Base-by-base conservation (phyloP, 345 rosid genomes). In the Populus nigra region DNA sequence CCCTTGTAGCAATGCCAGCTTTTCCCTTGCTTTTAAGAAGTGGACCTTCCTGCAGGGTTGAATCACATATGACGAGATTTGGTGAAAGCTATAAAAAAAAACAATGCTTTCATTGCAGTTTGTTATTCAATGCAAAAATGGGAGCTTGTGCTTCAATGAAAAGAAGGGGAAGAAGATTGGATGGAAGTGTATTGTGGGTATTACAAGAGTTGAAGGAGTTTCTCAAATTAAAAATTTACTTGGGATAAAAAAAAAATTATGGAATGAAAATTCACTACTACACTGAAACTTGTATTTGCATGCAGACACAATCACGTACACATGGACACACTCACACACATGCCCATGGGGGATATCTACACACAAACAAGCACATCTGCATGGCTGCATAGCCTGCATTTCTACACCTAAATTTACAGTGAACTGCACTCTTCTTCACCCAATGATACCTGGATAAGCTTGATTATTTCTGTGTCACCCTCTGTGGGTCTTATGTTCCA, bases 21-120 rank as follows among this genome's bases (percentile, higher is more conserved):
- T 88, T 90, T 74, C 98, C 99, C 85, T 89, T 96, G 81, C 94
- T 92, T 87, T 92, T 96, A 61, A 96, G 95, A 83, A 82, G 82
- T 65, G 94, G 93, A n/a, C 99, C 97, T 83, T 91, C 98, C 99
- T 96, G 85, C 84, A 82, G 72, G 70, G 57, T 29, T 45, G 53
- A 53, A 53, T 23, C 80, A n/a, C 71, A 69, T 38, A 73, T 29
- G 69, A 71, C n/a, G 73, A 83, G 31, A 29, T 43, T 61, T 20
- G 68, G 71, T 22, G 35, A 75, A 69, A 47, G 49, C 53, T n/a
- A 50, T n/a, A 65, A 65, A 55, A 65, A 55, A 72, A 39, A 72
- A 22, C 11, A 41, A 43, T 59, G 69, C 59, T 53, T 66, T 8
- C 29, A 43, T 16, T 36, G 11, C 7, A 43, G 50, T 50, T 25